A percentile compares a stretch with the other conserved stretches of the same genome.
These are phyloP conservation scores for Aspergillus pseudonomiae DNA, from an alignment of 2,329 filamentous ascomycete species.

Conservation along the genomic window DNA sequence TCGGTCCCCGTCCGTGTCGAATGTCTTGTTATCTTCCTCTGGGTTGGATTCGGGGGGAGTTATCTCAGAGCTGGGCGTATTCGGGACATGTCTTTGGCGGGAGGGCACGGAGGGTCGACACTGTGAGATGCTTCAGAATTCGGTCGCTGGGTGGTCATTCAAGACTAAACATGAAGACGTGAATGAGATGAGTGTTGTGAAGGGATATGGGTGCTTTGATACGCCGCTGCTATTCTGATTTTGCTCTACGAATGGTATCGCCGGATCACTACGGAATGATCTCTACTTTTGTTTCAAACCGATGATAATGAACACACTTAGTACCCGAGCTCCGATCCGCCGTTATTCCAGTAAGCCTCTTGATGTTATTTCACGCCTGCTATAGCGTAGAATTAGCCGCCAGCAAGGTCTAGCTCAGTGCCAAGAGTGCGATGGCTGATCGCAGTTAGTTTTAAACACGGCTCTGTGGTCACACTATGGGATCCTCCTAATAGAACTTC, in stretches of 20 bases:
- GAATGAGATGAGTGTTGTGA: constrained; percentile 53
- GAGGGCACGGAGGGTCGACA: constrained; percentile 1
- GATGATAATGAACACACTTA: background rate
- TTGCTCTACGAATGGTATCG: background rate
- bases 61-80: constrained; percentile 48
- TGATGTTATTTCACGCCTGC: background rate
- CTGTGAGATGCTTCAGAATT: constrained; percentile 39
- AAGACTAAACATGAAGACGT: constrained; percentile 47
- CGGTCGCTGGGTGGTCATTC: constrained; percentile 45
- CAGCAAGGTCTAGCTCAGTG: background rate
- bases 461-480: background rate
- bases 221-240: constrained; percentile 39
- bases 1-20: constrained; percentile 32
- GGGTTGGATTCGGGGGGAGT: constrained; percentile 40
- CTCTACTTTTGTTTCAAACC: background rate
- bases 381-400: background rate
- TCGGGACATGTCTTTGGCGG: constrained; percentile 47
- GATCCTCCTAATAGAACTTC: background rate
- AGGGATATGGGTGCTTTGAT: constrained; percentile 52
- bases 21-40: constrained; percentile 37
- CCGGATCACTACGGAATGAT: background rate
- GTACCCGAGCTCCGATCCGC: background rate
- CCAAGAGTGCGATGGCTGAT: background rate
- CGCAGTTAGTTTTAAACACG: background rate
- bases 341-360: background rate